phyloP scores from a whole-genome alignment of 148 eudicot genomes.

The Silene conica region DNA sequence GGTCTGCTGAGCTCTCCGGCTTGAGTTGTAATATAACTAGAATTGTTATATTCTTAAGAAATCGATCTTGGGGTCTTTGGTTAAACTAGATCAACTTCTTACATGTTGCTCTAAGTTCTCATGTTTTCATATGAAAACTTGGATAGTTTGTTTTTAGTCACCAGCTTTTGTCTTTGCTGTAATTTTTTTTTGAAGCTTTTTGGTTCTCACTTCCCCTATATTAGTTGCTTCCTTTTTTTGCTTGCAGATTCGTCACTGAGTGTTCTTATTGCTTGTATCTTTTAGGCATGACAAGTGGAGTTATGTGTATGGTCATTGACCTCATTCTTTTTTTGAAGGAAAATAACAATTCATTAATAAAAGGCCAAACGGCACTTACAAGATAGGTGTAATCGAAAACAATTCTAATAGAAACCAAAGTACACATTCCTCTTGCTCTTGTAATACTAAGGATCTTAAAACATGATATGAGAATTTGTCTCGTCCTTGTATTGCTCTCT shows the following conservation, averaged over 20 bases:
- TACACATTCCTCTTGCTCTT: too few species aligned
- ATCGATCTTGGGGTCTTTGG: not conserved
- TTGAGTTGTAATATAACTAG: not conserved
- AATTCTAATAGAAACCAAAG: too few species aligned
- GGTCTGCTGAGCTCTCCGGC: not conserved
- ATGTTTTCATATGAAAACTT: not conserved
- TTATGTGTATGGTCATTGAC: not conserved
- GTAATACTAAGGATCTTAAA: too few species aligned
- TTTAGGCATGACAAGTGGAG: not conserved
- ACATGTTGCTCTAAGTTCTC: not conserved
- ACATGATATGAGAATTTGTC: too few species aligned
- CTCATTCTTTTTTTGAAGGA: too few species aligned
- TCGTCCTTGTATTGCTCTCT: too few species aligned
- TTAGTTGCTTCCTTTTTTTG: not conserved
- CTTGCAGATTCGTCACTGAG: not conserved
- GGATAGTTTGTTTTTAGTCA: not conserved
- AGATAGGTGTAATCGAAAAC: too few species aligned
- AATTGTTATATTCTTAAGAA: not conserved
- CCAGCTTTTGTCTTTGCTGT: not conserved
- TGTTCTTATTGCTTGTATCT: not conserved
- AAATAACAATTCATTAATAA: too few species aligned
- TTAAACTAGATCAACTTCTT: not conserved
- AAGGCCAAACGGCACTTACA: too few species aligned
- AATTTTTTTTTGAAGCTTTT: not conserved
- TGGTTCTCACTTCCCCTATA: not conserved